phyloP scores from a whole-genome alignment of 202 grass and related monocot species.

The Schoenoplectus triqueter region DNA sequence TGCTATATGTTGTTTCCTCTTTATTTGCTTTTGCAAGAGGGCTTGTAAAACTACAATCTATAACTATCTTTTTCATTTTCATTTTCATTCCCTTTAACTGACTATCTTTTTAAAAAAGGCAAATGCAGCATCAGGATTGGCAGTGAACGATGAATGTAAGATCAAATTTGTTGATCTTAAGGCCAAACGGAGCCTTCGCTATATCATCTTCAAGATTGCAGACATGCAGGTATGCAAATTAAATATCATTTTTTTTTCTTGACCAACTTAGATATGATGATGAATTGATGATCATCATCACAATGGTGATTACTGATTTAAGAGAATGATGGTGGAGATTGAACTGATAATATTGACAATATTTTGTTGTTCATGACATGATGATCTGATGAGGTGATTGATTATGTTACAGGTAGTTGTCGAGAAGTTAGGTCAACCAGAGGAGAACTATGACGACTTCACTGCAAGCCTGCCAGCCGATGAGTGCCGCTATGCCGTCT shows the following conservation, averaged over 20 bases:
- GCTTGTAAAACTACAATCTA: not conserved
- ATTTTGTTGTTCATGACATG: slow-evolving; percentile 5
- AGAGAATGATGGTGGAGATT: not conserved
- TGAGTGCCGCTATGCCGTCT: slow-evolving; percentile 91
- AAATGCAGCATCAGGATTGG: slow-evolving; percentile 73
- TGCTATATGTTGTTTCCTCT: not conserved
- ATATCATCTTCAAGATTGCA: slow-evolving; percentile 80
- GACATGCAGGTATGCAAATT: slow-evolving; percentile 56
- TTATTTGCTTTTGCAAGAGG: not conserved
- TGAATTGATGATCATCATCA: not conserved
- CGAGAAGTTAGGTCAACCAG: slow-evolving; percentile 56
- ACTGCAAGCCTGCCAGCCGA: slow-evolving; percentile 61
- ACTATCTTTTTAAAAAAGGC: slow-evolving; percentile 45
- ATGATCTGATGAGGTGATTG: not conserved
- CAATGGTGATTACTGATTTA: not conserved
- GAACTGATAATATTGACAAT: not conserved
- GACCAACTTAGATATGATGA: not conserved
- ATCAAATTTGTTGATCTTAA: slow-evolving; percentile 71
- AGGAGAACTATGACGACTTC: slow-evolving; percentile 70
- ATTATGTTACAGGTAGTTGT: slow-evolving; percentile 45
- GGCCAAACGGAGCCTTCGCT: slow-evolving; percentile 58
- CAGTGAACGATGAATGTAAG: slow-evolving; percentile 74
- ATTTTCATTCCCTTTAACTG: not conserved
- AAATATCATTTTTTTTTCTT: not conserved
- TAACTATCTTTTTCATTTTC: not conserved